Percentiles rank a stretch among this genome's conserved stretches.
These are phyloP conservation scores for Cytospora piceae DNA, from an alignment of 2,329 filamentous ascomycete genomes.

Conservation along the genomic window DNA sequence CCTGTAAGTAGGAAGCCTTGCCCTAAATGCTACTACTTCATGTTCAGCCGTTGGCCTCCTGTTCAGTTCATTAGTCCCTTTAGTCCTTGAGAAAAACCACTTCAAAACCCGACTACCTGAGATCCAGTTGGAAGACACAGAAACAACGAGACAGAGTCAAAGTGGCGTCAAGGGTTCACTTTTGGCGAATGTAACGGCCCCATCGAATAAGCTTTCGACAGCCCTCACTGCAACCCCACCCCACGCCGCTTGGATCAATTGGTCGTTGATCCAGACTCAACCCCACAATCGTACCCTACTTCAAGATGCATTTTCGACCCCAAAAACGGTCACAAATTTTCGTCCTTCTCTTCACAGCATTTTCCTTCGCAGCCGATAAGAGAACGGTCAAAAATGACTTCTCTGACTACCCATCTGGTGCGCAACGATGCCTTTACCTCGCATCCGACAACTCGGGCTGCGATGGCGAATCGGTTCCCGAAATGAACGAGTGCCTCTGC, in stretches of 20 bases:
- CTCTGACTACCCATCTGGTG: constrained; percentile 45
- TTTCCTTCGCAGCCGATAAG: constrained; percentile 33
- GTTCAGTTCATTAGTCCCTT: background rate
- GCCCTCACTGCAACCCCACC: background rate
- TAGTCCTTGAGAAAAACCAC: background rate
- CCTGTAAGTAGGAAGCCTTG: background rate
- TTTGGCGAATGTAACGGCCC: constrained; percentile 14
- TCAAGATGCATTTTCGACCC: constrained; percentile 11
- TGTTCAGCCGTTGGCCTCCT: constrained; percentile 14
- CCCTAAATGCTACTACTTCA: constrained; percentile 8
- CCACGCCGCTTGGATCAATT: background rate
- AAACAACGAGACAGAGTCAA: constrained; percentile 4
- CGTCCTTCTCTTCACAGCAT: constrained; percentile 34
- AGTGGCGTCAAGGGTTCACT: constrained; percentile 25
- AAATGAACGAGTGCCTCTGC: constrained; percentile 56
- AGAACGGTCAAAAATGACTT: constrained; percentile 45
- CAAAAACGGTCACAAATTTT: constrained; percentile 33
- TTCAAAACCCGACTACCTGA: no score
- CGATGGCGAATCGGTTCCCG: constrained; percentile 42
- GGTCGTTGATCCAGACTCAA: background rate
- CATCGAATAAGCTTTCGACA: constrained; percentile 14
- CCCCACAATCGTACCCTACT: background rate
- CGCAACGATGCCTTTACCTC: constrained; percentile 49
- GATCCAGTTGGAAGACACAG: no score
- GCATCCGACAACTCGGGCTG: constrained; percentile 48